Evolutionary conservation across 441 rosid genomes (phyloP).

Genomic region (Dalechampia spathulata): DNA sequence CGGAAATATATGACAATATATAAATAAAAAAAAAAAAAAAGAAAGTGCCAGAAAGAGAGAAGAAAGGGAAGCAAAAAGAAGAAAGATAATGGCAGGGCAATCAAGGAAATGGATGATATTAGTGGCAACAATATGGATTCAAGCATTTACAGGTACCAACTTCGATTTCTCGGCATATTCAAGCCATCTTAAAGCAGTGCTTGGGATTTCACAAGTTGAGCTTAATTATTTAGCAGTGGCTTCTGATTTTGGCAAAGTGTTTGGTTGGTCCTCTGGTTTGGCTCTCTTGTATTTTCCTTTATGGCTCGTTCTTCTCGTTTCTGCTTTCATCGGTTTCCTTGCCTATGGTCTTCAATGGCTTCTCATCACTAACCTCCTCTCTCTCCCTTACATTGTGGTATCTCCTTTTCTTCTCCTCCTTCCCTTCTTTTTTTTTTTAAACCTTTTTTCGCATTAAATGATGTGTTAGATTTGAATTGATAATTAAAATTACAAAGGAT

Average conservation of each 20-base stretch:
- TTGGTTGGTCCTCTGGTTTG: slow-evolving; percentile 91
- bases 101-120: slow-evolving; percentile 87
- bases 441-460: too few relatives aligned
- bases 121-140: slow-evolving; percentile 86
- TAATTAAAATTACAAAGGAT: too few relatives aligned
- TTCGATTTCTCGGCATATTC: slow-evolving; percentile 93
- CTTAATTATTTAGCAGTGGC: slow-evolving; percentile 84
- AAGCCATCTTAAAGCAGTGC: slow-evolving; percentile 51
- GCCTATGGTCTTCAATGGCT: slow-evolving; percentile 90
- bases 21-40: too few relatives aligned
- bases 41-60: too few relatives aligned
- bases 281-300: slow-evolving; percentile 65
- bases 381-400: slow-evolving; percentile 80
- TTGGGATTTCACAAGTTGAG: slow-evolving; percentile 79
- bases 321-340: slow-evolving; percentile 72
- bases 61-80: background rate
- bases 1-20: too few relatives aligned
- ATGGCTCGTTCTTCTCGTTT: slow-evolving; percentile 58
- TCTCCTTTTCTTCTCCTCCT: too few relatives aligned
- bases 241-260: slow-evolving; percentile 83
- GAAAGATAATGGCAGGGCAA: slow-evolving; percentile 81
- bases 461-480: too few relatives aligned
- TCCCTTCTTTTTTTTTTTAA: too few relatives aligned
- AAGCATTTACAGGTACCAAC: slow-evolving; percentile 88
- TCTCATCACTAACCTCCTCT: slow-evolving; percentile 45